phyloP scores from a whole-genome alignment of 78 protist species.

The Chrysochromulina tobinii region DNA sequence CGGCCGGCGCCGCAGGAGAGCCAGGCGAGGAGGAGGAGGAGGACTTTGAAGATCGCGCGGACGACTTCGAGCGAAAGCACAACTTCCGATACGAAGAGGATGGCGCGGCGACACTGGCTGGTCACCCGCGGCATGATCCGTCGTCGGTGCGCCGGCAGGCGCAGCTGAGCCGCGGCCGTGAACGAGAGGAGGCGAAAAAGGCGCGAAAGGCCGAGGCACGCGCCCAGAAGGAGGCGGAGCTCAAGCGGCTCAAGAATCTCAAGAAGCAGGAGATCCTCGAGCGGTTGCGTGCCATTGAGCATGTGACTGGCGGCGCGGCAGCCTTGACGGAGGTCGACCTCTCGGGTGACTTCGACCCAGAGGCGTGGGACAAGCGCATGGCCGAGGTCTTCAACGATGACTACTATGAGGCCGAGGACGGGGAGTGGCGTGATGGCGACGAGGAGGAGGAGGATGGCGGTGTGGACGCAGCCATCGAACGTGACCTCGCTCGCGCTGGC shows the following conservation, averaged over 20 bases:
- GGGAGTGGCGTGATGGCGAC: not conserved
- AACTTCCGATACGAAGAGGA: constrained; percentile 21
- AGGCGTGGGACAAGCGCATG: constrained; percentile 41
- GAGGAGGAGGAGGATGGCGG: not conserved
- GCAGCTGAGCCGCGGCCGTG: not conserved
- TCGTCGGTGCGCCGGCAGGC: constrained; percentile 2
- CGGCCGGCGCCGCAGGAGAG: too few species aligned
- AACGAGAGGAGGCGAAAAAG: too few species aligned
- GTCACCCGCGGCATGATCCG: not conserved
- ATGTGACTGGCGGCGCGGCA: constrained; percentile 5
- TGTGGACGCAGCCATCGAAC: not conserved
- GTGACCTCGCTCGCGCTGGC: too few species aligned
- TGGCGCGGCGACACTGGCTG: not conserved
- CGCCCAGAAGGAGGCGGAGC: constrained; percentile 23
- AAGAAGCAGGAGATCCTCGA: constrained; percentile 35
- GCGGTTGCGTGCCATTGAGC: not conserved
- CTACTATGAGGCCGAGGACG: constrained; percentile 26
- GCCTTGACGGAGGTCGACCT: constrained; percentile 24
- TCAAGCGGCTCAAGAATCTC: constrained; percentile 43
- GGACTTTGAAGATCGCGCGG: not conserved
- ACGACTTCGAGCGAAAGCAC: not conserved
- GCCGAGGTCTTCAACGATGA: constrained; percentile 25
- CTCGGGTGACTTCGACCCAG: constrained; percentile 62
- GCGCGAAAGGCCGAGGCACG: not conserved
- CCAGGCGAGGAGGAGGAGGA: not conserved